Conservation (phyloP, 768 basidiomycete species). For the Rhodotorula kratochvilovae region DNA sequence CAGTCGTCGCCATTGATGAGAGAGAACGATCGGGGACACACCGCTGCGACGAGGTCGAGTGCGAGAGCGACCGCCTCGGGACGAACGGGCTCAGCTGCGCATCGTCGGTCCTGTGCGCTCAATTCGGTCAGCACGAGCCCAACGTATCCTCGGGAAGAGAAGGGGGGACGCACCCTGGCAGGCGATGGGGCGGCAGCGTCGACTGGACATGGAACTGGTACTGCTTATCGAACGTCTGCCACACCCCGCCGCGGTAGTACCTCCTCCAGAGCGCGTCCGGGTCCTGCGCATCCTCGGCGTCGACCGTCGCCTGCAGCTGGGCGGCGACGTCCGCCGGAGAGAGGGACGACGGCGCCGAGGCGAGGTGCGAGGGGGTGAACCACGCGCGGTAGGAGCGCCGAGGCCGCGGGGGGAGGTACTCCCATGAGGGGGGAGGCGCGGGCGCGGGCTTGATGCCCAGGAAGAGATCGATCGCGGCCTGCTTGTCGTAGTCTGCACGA, state of each 20-base stretch:
- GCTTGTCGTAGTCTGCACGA: slow-evolving; percentile 82
- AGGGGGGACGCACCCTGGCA: not conserved
- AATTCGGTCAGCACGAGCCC: not conserved
- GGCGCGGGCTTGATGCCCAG: slow-evolving; percentile 56
- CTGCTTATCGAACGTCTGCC: slow-evolving; percentile 45
- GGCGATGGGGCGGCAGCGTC: not conserved
- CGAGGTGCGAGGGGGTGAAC: slow-evolving; percentile 56
- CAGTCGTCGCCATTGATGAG: not conserved
- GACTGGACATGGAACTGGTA: not conserved
- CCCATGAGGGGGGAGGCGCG: slow-evolving; percentile 7
- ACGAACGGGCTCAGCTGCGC: not conserved
- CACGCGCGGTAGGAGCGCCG: slow-evolving; percentile 77
- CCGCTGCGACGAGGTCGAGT: not conserved
- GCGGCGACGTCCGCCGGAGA: slow-evolving; percentile 62
- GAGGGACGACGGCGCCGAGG: slow-evolving; percentile 50
- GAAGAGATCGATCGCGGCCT: slow-evolving; percentile 95
- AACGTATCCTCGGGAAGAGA: not conserved
- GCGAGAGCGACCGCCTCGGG: not conserved
- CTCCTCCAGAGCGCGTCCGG: slow-evolving; percentile 66
- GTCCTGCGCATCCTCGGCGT: slow-evolving; percentile 44
- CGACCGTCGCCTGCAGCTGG: slow-evolving; percentile 61
- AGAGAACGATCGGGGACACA: not conserved
- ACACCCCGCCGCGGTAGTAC: slow-evolving; percentile 77
- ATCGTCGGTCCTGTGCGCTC: not conserved
- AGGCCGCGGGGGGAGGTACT: slow-evolving; percentile 48